Evolutionary conservation across 2,329 filamentous ascomycete species (phyloP), one percentile per base, ranked within the genome.

Genomic region (Fusarium sp.): DNA sequence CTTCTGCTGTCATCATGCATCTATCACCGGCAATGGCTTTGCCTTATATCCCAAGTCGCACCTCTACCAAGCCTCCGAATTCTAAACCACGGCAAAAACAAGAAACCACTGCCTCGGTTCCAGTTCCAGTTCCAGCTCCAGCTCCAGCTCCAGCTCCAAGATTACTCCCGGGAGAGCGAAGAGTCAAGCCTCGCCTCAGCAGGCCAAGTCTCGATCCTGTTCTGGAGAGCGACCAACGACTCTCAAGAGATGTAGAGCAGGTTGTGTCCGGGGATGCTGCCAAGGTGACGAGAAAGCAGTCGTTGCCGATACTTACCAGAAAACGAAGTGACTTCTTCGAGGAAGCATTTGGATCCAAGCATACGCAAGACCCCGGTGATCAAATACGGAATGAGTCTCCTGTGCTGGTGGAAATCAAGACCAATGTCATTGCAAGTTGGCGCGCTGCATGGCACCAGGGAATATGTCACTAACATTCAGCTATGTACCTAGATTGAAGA

Each of bases 401-500:
- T 39, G 87, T 94, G 50, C 83, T 91, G 70, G 89, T 88, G 32
- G 91, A 81, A 51, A 65, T 81, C n/a, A 80, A 75, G 60, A 81
- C 80, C 12, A 81, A 81, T 39, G 78, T 81, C n/a, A 78, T 77
- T 62, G 80, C 78, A 75, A 69, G 78, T 50, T 9, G 22, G 26
- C 44, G 35, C 30, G 39, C 26, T n/a, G 38, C 20, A 18, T 41
- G 32, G 20, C 8, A 18, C 17, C 5, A 28, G 12, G 41, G 44
- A n/a, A 38, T 26, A 18, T 9, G 18, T 38, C 13, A 42, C 69
- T 72, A n/a, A 74, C 51, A 47, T 22, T 13, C 20, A 41, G 22
- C 26, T 20, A 7, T n/a, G 28, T 54, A 24, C 30, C 48, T 20
- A 95, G 90, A 89, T 95, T 77, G 89, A 91, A 74, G 92, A 96